A percentile compares a stretch with the other conserved stretches of the same genome.
Conservation (phyloP, 371 early-diverging fungal genomes). For the Vairimorpha necatrix region DNA sequence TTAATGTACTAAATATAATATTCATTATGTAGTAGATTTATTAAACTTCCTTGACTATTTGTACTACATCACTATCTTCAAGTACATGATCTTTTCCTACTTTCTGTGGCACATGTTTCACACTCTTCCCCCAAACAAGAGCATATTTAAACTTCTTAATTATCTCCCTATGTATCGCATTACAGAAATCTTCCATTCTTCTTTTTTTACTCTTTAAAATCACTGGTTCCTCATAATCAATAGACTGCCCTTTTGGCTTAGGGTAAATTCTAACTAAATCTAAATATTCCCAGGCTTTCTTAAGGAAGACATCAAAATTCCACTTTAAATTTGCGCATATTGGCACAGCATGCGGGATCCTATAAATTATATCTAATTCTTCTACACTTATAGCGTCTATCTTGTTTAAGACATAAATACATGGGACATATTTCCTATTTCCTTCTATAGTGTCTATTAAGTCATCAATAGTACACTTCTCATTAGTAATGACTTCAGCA, state of each 20-base stretch:
- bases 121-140: slow-evolving; percentile 92
- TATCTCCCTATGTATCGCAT: slow-evolving; percentile 88
- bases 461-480: slow-evolving; percentile 83
- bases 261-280: slow-evolving; percentile 73
- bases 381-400: slow-evolving; percentile 92
- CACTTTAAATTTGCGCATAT: slow-evolving; percentile 91
- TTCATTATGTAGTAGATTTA: too few relatives aligned
- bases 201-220: slow-evolving; percentile 73
- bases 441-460: slow-evolving; percentile 93
- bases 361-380: slow-evolving; percentile 80
- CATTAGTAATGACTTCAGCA: slow-evolving; percentile 84
- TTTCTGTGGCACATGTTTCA: slow-evolving; percentile 94
- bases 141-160: slow-evolving; percentile 88
- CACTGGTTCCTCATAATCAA: slow-evolving; percentile 91
- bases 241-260: slow-evolving; percentile 89
- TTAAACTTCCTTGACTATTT: slow-evolving; percentile 74
- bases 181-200: slow-evolving; percentile 88
- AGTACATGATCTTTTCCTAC: slow-evolving; percentile 92
- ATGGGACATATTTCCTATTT: slow-evolving; percentile 85
- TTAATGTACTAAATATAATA: too few relatives aligned
- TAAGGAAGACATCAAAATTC: slow-evolving; percentile 95
- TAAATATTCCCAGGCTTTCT: slow-evolving; percentile 67
- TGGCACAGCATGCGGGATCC: slow-evolving; percentile 92
- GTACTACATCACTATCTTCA: slow-evolving; percentile 96
- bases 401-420: slow-evolving; percentile 95